phyloP scores from a whole-genome alignment of 1,139 yeast species.

The Pichia sorboxylosa region DNA sequence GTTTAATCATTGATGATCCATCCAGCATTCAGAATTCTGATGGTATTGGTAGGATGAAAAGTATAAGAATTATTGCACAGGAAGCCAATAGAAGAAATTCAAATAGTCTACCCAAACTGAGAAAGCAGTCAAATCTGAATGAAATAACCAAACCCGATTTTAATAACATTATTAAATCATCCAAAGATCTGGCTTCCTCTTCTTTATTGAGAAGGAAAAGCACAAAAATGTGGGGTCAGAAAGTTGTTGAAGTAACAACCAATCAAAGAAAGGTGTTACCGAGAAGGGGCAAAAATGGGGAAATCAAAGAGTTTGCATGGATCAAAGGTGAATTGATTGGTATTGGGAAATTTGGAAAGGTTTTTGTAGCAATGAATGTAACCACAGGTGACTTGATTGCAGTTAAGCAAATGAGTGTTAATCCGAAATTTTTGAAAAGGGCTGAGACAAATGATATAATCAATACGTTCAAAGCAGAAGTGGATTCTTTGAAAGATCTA shows the following conservation, averaged over 20 bases:
- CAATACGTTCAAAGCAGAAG: conserved; percentile 76
- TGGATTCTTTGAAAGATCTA: conserved; percentile 85
- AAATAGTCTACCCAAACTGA: conserved; percentile 10
- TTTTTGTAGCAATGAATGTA: conserved; percentile 81
- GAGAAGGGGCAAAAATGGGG: conserved; percentile 47
- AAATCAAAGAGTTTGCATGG: conserved; percentile 87
- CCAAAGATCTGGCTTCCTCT: not conserved
- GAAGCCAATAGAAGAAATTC: conserved; percentile 66
- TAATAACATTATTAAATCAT: no score
- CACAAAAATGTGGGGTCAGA: conserved; percentile 97
- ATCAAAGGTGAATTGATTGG: conserved; percentile 96
- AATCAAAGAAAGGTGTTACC: conserved; percentile 4
- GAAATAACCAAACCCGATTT: not conserved
- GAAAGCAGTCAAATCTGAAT: not conserved
- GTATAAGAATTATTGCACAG: conserved; percentile 83
- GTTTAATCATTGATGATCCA: conserved; percentile 70
- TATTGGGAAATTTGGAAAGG: conserved; percentile 95
- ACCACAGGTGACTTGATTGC: conserved; percentile 99
- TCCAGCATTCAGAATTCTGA: no score
- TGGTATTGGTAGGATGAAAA: conserved; percentile 49
- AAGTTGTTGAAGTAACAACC: conserved; percentile 67
- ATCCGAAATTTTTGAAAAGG: conserved; percentile 31
- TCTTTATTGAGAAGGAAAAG: conserved; percentile 50
- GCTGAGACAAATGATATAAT: conserved; percentile 55
- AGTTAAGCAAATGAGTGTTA: conserved; percentile 83